Evolutionary conservation across 495 filamentous ascomycete genomes (phyloP).

Genomic region (Chaetomium fimeti): DNA sequence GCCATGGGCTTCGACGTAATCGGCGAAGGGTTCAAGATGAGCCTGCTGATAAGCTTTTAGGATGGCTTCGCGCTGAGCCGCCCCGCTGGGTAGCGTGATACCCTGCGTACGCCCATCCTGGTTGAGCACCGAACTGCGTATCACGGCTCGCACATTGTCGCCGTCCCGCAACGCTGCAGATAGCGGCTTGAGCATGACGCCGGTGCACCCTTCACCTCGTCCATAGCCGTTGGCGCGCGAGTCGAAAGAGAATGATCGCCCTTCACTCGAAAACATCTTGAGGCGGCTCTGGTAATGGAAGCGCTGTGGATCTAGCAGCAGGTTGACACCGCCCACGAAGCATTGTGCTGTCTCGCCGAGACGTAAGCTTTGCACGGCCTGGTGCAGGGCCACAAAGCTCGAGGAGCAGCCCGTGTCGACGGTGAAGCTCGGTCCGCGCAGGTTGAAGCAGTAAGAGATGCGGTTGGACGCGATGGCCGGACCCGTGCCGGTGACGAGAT

Average conservation of each 20-base stretch:
- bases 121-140: conserved; percentile 41
- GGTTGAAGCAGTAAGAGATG: too few relatives aligned
- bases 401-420: too few relatives aligned
- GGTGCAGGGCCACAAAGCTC: too few relatives aligned
- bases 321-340: too few relatives aligned
- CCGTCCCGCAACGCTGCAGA: conserved; percentile 48
- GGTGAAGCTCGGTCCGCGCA: too few relatives aligned
- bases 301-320: too few relatives aligned
- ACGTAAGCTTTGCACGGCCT: too few relatives aligned
- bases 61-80: conserved; percentile 45
- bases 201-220: conserved; percentile 39
- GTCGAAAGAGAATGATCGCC: conserved; percentile 26
- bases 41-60: conserved; percentile 14
- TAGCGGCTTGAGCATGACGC: conserved; percentile 52
- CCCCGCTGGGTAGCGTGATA: conserved; percentile 34
- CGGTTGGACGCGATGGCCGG: too few relatives aligned
- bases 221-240: conserved; percentile 37
- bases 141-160: conserved; percentile 54
- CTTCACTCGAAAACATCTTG: too few relatives aligned
- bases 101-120: conserved; percentile 45
- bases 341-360: too few relatives aligned
- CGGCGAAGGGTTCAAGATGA: conserved; percentile 35
- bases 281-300: too few relatives aligned
- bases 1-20: conserved; percentile 48
- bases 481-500: conserved; percentile 40